Evolutionary conservation across 345 rosid species (phyloP).

Genomic region (Kandelia obovata): DNA sequence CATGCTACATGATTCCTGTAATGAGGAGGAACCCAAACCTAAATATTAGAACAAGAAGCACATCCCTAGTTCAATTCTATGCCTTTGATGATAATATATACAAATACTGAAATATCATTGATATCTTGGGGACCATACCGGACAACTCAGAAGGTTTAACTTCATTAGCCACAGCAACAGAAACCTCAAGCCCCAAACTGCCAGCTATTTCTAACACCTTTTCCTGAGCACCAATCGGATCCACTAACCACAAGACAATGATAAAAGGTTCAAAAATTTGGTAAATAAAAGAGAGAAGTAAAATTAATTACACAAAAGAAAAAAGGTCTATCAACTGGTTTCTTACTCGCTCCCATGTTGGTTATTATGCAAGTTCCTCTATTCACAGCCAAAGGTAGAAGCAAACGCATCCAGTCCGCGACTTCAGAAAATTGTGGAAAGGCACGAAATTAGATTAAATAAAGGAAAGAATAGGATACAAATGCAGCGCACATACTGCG

Average conservation of each 20-base stretch:
- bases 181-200: conserved; percentile 50
- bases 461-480: too few species aligned
- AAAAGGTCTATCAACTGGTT: not conserved
- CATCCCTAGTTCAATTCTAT: not conserved
- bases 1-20: conserved; percentile 26
- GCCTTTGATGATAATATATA: too few species aligned
- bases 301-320: not conserved
- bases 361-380: conserved; percentile 72
- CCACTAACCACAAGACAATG: conserved; percentile 44
- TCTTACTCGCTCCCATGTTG: conserved; percentile 94
- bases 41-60: conserved; percentile 18
- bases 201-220: conserved; percentile 64
- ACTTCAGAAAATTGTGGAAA: conserved; percentile 33
- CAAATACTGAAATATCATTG: not conserved
- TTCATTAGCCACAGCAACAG: conserved; percentile 81
- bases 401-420: conserved; percentile 76
- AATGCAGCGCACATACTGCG: conserved; percentile 43
- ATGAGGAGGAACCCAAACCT: conserved; percentile 37
- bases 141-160: conserved; percentile 25
- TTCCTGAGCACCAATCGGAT: conserved; percentile 70
- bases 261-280: not conserved
- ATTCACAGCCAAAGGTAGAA: conserved; percentile 71
- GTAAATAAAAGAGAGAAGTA: not conserved
- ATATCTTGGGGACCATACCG: conserved; percentile 29
- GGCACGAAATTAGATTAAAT: not conserved